Conservation (phyloP, 2,329 filamentous ascomycete genomes). For the Neofusicoccum sp. region DNA sequence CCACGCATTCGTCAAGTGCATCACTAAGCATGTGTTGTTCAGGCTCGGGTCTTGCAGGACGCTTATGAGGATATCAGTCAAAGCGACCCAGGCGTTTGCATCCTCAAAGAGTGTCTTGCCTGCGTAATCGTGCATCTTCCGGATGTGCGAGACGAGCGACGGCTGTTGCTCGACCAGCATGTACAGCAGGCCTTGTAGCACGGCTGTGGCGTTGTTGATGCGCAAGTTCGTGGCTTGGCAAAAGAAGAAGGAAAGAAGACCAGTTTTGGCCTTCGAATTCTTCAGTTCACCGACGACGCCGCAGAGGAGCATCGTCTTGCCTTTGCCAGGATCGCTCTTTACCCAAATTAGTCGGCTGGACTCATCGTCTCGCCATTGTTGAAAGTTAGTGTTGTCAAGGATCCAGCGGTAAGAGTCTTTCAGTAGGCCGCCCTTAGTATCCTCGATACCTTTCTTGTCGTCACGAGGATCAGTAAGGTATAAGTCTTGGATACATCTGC, state of each 20-base stretch:
- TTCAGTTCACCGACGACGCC: slow-evolving; percentile 35
- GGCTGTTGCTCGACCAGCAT: slow-evolving; percentile 37
- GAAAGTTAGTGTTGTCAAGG: slow-evolving; percentile 29
- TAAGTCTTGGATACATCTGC: slow-evolving; percentile 16
- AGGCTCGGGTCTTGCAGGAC: slow-evolving; percentile 39
- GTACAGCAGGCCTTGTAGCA: slow-evolving; percentile 47
- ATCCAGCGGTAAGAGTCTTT: slow-evolving; percentile 36
- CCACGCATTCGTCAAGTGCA: neutral
- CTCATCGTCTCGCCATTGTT: slow-evolving; percentile 25
- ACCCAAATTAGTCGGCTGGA: slow-evolving; percentile 33
- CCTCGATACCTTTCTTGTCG: slow-evolving; percentile 24
- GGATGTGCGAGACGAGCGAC: slow-evolving; percentile 36
- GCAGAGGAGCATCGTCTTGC: slow-evolving; percentile 42
- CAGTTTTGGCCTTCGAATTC: slow-evolving; percentile 20
- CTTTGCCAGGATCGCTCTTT: slow-evolving; percentile 37
- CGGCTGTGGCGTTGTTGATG: slow-evolving; percentile 40
- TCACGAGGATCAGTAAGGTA: slow-evolving; percentile 19
- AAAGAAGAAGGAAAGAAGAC: slow-evolving; percentile 39
- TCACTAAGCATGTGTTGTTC: neutral
- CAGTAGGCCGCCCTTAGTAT: slow-evolving; percentile 27
- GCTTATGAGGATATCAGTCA: slow-evolving; percentile 39
- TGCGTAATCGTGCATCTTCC: slow-evolving; percentile 32
- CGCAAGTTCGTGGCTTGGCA: slow-evolving; percentile 41
- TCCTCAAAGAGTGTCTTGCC: slow-evolving; percentile 42
- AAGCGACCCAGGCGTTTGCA: slow-evolving; percentile 35